phyloP scores from a whole-genome alignment of 1,284 basidiomycete species.

The Ganoderma boninense region DNA sequence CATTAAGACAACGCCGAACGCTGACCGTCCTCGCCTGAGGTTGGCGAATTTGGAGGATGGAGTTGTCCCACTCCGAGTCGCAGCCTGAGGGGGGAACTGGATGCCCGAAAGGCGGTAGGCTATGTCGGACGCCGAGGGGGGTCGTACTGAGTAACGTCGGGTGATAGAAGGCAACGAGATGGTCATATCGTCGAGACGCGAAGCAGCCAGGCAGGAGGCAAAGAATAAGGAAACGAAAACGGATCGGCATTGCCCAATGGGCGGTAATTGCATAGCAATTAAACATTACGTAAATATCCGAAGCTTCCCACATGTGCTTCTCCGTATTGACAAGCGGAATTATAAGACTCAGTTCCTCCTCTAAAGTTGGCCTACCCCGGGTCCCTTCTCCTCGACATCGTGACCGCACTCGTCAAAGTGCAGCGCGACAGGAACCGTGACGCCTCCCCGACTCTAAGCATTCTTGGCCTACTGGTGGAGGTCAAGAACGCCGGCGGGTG shows the following conservation, averaged over 20 bases:
- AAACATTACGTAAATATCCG: neutral
- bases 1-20: conserved; percentile 68
- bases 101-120: conserved; percentile 70
- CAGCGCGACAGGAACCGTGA: too few relatives aligned
- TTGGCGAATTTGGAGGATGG: conserved; percentile 57
- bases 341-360: neutral
- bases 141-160: conserved; percentile 53
- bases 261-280: too few relatives aligned
- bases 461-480: too few relatives aligned
- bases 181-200: neutral
- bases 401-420: too few relatives aligned
- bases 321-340: neutral
- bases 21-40: conserved; percentile 80
- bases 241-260: too few relatives aligned
- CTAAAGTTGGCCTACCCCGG: too few relatives aligned
- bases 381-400: too few relatives aligned
- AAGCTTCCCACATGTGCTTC: neutral
- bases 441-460: too few relatives aligned
- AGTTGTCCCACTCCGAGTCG: neutral
- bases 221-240: too few relatives aligned
- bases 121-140: conserved; percentile 82
- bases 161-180: neutral
- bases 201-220: too few relatives aligned
- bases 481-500: too few relatives aligned
- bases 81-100: neutral